Conservation (phyloP, 179 eudicot species). For the Beta macrorhiza region DNA sequence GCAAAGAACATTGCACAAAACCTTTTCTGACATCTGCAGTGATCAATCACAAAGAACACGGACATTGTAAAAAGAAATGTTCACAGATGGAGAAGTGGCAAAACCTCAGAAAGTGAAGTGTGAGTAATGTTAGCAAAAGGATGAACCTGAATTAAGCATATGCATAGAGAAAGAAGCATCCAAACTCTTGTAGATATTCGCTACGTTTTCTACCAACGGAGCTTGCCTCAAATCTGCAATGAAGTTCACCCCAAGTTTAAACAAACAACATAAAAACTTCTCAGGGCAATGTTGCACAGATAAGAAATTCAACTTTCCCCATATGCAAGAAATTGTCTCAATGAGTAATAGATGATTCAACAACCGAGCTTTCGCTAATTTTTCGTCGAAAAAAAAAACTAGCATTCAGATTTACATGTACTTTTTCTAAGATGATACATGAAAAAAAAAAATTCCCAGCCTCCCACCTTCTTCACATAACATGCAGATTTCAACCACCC, state of each 20-base stretch:
- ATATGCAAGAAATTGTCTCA: not conserved
- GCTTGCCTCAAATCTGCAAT: slow-evolving; percentile 71
- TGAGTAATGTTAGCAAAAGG: not conserved
- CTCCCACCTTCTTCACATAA: no score
- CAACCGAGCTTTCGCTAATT: not conserved
- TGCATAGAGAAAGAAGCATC: slow-evolving; percentile 53
- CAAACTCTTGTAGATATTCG: slow-evolving; percentile 57
- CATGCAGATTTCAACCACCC: no score
- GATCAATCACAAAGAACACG: not conserved
- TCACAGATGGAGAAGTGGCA: not conserved
- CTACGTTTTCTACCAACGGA: slow-evolving; percentile 64
- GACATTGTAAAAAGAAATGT: not conserved
- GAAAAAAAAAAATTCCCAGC: no score
- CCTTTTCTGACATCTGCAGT: not conserved
- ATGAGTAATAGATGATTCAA: not conserved
- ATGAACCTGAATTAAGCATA: slow-evolving; percentile 45
- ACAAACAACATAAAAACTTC: not conserved
- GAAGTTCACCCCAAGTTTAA: not conserved
- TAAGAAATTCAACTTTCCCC: not conserved
- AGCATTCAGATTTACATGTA: not conserved
- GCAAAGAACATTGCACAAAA: not conserved
- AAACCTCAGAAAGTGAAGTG: not conserved
- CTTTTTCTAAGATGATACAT: no score
- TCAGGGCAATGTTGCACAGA: not conserved
- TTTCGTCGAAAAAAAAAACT: not conserved